phyloP scores from a whole-genome alignment of 2,329 filamentous ascomycete species.

The Triangularia verruculosa region DNA sequence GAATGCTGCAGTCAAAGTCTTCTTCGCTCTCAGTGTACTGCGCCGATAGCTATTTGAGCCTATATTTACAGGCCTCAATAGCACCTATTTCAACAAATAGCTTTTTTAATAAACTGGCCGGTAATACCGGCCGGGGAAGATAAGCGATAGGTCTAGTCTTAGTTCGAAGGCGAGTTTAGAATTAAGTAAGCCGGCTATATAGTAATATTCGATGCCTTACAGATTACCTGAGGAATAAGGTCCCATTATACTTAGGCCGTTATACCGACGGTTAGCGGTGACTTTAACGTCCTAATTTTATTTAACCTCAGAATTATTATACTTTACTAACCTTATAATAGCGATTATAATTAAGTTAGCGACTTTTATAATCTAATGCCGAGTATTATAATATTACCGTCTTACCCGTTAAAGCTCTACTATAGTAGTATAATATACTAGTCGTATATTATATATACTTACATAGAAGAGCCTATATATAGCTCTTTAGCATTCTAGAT shows the following conservation, averaged over 20 bases:
- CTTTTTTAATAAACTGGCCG: slow-evolving; percentile 10
- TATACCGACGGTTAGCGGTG: background rate
- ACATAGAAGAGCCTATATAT: slow-evolving; percentile 11
- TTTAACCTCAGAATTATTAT: slow-evolving; percentile 10
- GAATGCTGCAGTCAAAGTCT: too few relatives aligned
- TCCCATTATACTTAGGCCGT: background rate
- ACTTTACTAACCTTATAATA: slow-evolving; percentile 13
- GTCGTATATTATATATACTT: slow-evolving; percentile 3
- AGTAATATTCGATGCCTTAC: slow-evolving; percentile 15
- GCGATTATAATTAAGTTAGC: slow-evolving; percentile 13
- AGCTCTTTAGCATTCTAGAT: too few relatives aligned
- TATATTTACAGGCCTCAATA: too few relatives aligned
- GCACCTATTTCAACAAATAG: too few relatives aligned
- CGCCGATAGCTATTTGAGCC: too few relatives aligned
- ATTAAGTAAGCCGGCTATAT: slow-evolving; percentile 7
- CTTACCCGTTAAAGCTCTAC: slow-evolving; percentile 11
- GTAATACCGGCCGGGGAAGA: slow-evolving; percentile 10
- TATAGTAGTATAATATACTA: slow-evolving; percentile 11
- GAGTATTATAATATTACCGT: slow-evolving; percentile 12
- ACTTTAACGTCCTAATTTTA: background rate
- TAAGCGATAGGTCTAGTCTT: slow-evolving; percentile 10
- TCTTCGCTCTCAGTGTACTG: too few relatives aligned
- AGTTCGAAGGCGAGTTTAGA: background rate
- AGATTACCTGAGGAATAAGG: slow-evolving; percentile 11
- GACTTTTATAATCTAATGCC: slow-evolving; percentile 14